Conservation (phyloP, 352 stramenopile genomes). For the Phytophthora capsici region DNA sequence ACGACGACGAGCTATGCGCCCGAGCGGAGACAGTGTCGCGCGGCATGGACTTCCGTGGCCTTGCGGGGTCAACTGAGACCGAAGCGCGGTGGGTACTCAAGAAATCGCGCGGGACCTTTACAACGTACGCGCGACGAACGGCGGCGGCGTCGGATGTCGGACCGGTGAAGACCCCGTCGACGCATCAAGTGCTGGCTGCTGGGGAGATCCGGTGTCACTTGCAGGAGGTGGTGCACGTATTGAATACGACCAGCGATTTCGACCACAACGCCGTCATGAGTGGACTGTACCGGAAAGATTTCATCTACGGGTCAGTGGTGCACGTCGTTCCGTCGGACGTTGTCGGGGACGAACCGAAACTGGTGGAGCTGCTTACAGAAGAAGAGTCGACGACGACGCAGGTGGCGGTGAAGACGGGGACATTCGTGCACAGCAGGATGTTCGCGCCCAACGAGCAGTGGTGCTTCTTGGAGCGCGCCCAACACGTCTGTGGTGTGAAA, state of each 20-base stretch:
- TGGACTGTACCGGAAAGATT: conserved; percentile 35
- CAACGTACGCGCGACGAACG: conserved; percentile 27
- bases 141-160: not conserved
- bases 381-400: conserved; percentile 20
- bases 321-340: conserved; percentile 23
- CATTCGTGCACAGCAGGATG: conserved; percentile 45
- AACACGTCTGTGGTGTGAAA: conserved; percentile 3
- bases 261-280: conserved; percentile 42
- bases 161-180: not conserved
- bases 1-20: conserved; percentile 36
- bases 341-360: conserved; percentile 5
- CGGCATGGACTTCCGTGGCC: conserved; percentile 33
- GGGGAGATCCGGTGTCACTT: conserved; percentile 37
- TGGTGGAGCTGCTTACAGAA: conserved; percentile 19
- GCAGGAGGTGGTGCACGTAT: conserved; percentile 34
- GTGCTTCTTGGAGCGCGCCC: conserved; percentile 46
- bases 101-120: conserved; percentile 28
- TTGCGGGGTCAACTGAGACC: conserved; percentile 17
- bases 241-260: conserved; percentile 28
- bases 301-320: conserved; percentile 46
- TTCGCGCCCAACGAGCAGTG: conserved; percentile 52
- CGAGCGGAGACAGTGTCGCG: conserved; percentile 27
- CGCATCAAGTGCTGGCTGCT: conserved; percentile 32
- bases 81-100: conserved; percentile 26
- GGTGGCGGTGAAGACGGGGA: conserved; percentile 44